phyloP scores from a whole-genome alignment of 2,329 filamentous ascomycete species.

The Pseudopyrenochaeta lycopersici region DNA sequence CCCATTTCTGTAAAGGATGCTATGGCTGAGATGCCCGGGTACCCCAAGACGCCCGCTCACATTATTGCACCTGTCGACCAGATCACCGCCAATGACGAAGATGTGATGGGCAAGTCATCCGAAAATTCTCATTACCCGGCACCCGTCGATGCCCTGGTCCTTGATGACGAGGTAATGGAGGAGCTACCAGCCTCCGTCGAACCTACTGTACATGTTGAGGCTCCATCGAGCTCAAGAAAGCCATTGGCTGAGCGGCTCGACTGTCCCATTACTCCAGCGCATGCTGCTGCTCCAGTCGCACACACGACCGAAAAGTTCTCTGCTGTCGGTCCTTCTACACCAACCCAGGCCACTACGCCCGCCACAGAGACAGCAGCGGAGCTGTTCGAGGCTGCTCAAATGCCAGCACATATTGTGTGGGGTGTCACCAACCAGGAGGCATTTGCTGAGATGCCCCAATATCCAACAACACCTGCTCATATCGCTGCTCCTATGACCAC shows the following conservation, averaged over 20 bases:
- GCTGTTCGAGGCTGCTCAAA: background rate
- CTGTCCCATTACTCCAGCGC: conserved; percentile 28
- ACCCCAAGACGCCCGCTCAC: conserved; percentile 23
- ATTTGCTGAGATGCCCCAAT: conserved; percentile 3
- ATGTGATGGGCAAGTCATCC: conserved; percentile 9
- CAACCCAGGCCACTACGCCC: background rate
- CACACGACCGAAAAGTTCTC: background rate
- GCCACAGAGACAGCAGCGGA: background rate
- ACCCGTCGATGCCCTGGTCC: conserved; percentile 2
- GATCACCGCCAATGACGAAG: background rate
- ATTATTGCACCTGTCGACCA: conserved; percentile 1
- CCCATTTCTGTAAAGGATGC: conserved; percentile 7
- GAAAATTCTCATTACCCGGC: conserved; percentile 15
- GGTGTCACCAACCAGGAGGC: conserved; percentile 6
- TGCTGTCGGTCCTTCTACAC: background rate
- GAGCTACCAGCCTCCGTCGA: conserved; percentile 20
- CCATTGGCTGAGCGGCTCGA: conserved; percentile 17
- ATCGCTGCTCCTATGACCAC: conserved; percentile 25
- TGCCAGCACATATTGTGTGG: background rate
- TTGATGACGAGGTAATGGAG: conserved; percentile 7
- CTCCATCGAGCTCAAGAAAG: conserved; percentile 12
- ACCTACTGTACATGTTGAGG: conserved; percentile 13
- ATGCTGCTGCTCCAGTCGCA: background rate
- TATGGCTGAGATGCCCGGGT: conserved; percentile 21
- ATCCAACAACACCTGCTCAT: conserved; percentile 9